Percentiles rank a stretch among this genome's conserved stretches.
phyloP scores from a whole-genome alignment of 495 filamentous ascomycete genomes.

The Trichoderma orchidacearum region DNA sequence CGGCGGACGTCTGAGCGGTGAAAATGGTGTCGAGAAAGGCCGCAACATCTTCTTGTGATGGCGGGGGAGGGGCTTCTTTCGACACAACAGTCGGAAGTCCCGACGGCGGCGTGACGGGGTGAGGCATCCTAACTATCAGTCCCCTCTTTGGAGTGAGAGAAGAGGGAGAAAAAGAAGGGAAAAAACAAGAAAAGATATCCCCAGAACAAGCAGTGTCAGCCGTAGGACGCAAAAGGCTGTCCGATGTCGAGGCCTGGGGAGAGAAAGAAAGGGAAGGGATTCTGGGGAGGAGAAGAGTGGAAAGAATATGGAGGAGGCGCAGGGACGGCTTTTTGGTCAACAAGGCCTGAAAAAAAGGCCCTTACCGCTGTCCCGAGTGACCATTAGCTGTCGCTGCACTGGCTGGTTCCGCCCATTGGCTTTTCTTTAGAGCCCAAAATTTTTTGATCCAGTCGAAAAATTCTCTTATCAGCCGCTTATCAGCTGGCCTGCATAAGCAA shows the following conservation, averaged over 20 bases:
- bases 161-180: background rate
- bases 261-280: background rate
- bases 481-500: background rate
- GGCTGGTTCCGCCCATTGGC: background rate
- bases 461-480: conserved; percentile 1
- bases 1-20: conserved; percentile 66
- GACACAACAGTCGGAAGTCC: conserved; percentile 14
- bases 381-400: background rate
- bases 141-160: background rate
- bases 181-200: background rate
- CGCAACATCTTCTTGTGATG: conserved; percentile 57
- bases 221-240: background rate
- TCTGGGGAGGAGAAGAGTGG: background rate
- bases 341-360: too few relatives aligned
- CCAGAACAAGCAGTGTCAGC: background rate
- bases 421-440: background rate
- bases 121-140: conserved; percentile 5
- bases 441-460: background rate
- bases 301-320: background rate
- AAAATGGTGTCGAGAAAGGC: conserved; percentile 64
- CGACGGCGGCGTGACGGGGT: conserved; percentile 6
- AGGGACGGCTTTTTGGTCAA: background rate
- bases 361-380: too few relatives aligned
- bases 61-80: conserved; percentile 35
- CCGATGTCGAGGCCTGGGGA: background rate